Evolutionary conservation across 768 basidiomycete genomes (phyloP).

Genomic region (Hygrophorus russula): DNA sequence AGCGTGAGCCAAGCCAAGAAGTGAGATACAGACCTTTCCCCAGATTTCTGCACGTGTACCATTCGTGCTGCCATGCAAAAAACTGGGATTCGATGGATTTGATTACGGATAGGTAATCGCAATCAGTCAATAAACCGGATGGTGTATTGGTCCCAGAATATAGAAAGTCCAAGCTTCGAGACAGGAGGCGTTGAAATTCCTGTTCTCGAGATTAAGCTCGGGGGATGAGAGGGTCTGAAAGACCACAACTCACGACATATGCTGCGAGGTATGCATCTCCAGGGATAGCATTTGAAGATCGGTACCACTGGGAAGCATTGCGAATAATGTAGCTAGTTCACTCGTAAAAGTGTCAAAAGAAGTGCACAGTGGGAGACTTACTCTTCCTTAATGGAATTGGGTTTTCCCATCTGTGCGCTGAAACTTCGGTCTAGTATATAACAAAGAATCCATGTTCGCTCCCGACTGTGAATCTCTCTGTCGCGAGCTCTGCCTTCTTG

Average conservation of each 20-base stretch:
- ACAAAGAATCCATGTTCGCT: conserved; percentile 88
- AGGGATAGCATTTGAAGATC: conserved; percentile 47
- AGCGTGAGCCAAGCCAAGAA: background rate
- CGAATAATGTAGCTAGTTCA: conserved; percentile 74
- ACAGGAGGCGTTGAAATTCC: conserved; percentile 85
- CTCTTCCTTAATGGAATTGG: conserved; percentile 89
- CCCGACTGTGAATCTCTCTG: conserved; percentile 84
- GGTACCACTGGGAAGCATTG: conserved; percentile 66
- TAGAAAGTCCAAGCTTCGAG: conserved; percentile 80
- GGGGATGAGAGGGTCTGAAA: background rate
- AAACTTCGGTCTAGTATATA: conserved; percentile 81
- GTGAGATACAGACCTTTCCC: conserved; percentile 17
- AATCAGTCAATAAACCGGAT: conserved; percentile 74
- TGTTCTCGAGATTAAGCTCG: conserved; percentile 16
- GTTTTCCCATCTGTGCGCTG: conserved; percentile 96
- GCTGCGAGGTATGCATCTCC: conserved; percentile 62
- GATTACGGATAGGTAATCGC: conserved; percentile 78
- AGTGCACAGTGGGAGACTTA: conserved; percentile 27
- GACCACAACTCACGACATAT: conserved; percentile 51
- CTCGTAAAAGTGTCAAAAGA: conserved; percentile 6
- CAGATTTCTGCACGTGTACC: conserved; percentile 29
- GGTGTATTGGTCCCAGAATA: conserved; percentile 73
- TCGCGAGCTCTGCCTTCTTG: conserved; percentile 75
- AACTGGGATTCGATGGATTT: conserved; percentile 79
- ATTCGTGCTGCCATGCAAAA: conserved; percentile 41